phyloP scores from a whole-genome alignment of 2,329 filamentous ascomycete species.

The Cercospora zeina region DNA sequence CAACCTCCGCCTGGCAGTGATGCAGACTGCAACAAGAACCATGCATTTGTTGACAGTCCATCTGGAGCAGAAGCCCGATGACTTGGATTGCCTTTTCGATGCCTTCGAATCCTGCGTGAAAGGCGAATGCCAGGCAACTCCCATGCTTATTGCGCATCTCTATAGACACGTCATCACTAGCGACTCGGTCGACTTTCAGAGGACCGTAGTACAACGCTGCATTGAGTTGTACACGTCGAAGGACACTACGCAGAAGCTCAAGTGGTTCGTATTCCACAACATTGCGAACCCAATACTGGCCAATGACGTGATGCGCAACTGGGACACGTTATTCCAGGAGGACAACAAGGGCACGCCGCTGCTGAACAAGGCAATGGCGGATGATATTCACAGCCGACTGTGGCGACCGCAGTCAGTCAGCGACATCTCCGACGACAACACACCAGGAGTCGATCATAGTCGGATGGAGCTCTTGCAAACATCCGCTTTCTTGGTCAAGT shows the following conservation, averaged over 20 bases:
- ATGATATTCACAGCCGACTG: slow-evolving; percentile 85
- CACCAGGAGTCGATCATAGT: slow-evolving; percentile 89
- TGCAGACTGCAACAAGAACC: slow-evolving; percentile 85
- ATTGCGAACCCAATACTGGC: slow-evolving; percentile 94
- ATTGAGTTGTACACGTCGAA: slow-evolving; percentile 83
- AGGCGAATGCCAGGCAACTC: slow-evolving; percentile 75
- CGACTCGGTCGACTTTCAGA: slow-evolving; percentile 83
- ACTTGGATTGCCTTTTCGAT: slow-evolving; percentile 74
- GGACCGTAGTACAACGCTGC: slow-evolving; percentile 76
- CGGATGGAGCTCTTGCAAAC: slow-evolving; percentile 94
- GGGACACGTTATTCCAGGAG: slow-evolving; percentile 57
- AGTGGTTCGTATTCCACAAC: slow-evolving; percentile 87
- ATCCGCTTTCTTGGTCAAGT: slow-evolving; percentile 92
- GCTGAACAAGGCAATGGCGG: slow-evolving; percentile 83
- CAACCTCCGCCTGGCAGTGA: slow-evolving; percentile 75
- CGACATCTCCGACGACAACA: slow-evolving; percentile 75
- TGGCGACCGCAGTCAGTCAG: slow-evolving; percentile 83
- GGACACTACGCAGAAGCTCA: slow-evolving; percentile 79
- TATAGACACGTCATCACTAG: slow-evolving; percentile 82
- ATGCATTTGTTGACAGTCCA: slow-evolving; percentile 83
- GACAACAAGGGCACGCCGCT: slow-evolving; percentile 64
- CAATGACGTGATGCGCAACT: slow-evolving; percentile 89
- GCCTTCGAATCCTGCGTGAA: slow-evolving; percentile 81
- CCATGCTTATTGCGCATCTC: slow-evolving; percentile 76
- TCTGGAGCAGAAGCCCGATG: slow-evolving; percentile 66